A percentile compares a stretch with the other conserved stretches of the same genome.
Evolutionary conservation across 116 monocot species (phyloP).

Genomic region (Posidonia oceanica): DNA sequence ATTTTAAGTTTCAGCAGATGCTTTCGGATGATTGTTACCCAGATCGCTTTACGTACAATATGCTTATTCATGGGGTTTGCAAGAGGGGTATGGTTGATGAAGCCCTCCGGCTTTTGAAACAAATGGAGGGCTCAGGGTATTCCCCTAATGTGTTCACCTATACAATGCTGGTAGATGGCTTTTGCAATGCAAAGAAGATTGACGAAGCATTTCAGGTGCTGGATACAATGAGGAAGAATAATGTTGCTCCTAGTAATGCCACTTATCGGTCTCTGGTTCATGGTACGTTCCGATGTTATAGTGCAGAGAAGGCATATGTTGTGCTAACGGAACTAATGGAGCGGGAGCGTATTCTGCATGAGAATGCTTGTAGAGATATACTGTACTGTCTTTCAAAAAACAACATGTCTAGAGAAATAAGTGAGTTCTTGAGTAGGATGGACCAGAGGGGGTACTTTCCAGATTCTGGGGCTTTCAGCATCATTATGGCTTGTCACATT

Average conservation of each 20-base stretch:
- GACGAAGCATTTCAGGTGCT: conserved; percentile 53
- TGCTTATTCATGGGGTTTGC: conserved; percentile 81
- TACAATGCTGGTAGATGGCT: conserved; percentile 83
- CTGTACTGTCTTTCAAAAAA: conserved; percentile 62
- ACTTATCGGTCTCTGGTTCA: conserved; percentile 65
- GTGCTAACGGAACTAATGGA: conserved; percentile 31
- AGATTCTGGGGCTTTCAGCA: conserved; percentile 32
- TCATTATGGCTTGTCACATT: conserved; percentile 37
- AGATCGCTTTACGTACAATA: conserved; percentile 81
- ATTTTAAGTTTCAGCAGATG: conserved; percentile 93
- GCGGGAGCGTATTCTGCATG: conserved; percentile 6
- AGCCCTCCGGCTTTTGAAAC: conserved; percentile 55
- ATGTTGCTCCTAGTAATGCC: conserved; percentile 53
- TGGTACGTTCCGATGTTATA: conserved; percentile 53
- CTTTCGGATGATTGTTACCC: conserved; percentile 56
- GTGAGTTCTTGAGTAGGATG: conserved; percentile 36
- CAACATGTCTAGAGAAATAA: conserved; percentile 39
- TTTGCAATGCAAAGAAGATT: conserved; percentile 64
- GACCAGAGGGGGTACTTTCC: conserved; percentile 31
- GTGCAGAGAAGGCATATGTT: conserved; percentile 32
- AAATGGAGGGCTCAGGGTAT: conserved; percentile 54
- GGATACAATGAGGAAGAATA: conserved; percentile 44
- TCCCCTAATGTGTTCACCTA: conserved; percentile 70
- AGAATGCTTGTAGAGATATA: conserved; percentile 32
- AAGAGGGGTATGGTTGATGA: conserved; percentile 72